Evolutionary conservation across 306 rosid species (phyloP).

Genomic region (Vachellia pachyceras): DNA sequence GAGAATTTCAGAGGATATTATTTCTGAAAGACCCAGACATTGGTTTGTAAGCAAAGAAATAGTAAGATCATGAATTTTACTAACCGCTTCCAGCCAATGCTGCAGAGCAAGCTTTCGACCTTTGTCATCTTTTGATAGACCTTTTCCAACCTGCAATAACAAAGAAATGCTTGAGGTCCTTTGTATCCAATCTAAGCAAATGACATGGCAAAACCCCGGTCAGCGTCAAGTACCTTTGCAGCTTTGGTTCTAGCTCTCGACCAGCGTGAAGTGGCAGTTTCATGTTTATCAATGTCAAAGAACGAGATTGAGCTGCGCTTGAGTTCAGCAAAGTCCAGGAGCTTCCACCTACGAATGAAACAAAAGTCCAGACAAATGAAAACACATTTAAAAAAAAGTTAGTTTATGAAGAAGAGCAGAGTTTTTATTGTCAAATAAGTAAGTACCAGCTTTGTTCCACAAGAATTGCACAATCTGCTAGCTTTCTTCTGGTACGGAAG

Average conservation of each 20-base stretch:
- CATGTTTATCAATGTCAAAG: constrained; percentile 68
- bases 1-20: constrained; percentile 26
- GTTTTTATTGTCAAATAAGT: neutral
- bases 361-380: constrained; percentile 23
- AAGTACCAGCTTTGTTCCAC: constrained; percentile 75
- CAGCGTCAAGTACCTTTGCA: constrained; percentile 55
- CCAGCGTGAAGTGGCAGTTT: constrained; percentile 76
- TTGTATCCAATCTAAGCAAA: neutral
- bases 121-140: constrained; percentile 63
- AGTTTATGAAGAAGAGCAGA: neutral
- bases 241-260: constrained; percentile 76
- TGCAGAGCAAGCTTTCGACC: constrained; percentile 74
- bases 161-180: constrained; percentile 22
- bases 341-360: constrained; percentile 64
- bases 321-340: constrained; percentile 70
- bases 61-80: constrained; percentile 28
- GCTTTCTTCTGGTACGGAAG: constrained; percentile 71
- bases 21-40: neutral
- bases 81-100: constrained; percentile 81
- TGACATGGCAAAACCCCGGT: neutral
- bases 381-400: neutral
- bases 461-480: constrained; percentile 81
- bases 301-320: constrained; percentile 72
- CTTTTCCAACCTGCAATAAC: constrained; percentile 69
- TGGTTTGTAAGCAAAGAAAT: neutral